Evolutionary conservation across 2,329 filamentous ascomycete species (phyloP).

Genomic region (Ramularia endophylla): DNA sequence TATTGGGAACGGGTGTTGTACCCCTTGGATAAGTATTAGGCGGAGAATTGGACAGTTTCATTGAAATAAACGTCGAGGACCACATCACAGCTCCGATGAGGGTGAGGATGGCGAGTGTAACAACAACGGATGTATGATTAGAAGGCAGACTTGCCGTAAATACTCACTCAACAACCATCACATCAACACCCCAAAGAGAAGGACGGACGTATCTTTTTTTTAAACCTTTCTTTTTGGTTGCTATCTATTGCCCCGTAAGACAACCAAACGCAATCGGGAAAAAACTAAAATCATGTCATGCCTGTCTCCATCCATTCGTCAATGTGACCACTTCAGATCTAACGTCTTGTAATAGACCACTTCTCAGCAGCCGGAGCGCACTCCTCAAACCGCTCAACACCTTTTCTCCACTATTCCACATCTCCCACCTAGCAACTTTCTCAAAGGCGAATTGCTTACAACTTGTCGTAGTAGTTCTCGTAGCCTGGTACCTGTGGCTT

Average conservation of each 20-base stretch:
- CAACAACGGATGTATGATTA: too few species aligned
- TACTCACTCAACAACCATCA: too few species aligned
- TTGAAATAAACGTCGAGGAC: too few species aligned
- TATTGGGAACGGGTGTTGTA: too few species aligned
- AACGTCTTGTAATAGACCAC: slow-evolving; percentile 13
- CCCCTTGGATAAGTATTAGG: too few species aligned
- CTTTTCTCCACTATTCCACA: slow-evolving; percentile 9
- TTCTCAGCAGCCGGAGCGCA: slow-evolving; percentile 13
- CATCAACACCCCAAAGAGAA: too few species aligned
- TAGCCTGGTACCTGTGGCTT: slow-evolving; percentile 90
- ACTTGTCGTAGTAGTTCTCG: slow-evolving; percentile 59
- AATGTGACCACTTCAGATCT: slow-evolving; percentile 3
- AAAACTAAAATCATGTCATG: slow-evolving; percentile 20
- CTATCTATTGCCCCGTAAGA: slow-evolving; percentile 13
- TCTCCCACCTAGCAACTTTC: slow-evolving; percentile 13
- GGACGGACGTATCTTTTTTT: too few species aligned
- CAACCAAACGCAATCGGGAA: slow-evolving; percentile 14
- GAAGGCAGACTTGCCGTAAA: too few species aligned
- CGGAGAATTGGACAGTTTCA: too few species aligned
- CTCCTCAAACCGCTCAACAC: slow-evolving; percentile 18
- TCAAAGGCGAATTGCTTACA: slow-evolving; percentile 22
- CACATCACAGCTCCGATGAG: too few species aligned
- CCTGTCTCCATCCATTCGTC: slow-evolving; percentile 6
- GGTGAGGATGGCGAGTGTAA: too few species aligned
- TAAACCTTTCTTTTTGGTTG: slow-evolving; percentile 15